Evolutionary conservation across 306 rosid species (phyloP).

Genomic region (Cucurbita ficifolia): DNA sequence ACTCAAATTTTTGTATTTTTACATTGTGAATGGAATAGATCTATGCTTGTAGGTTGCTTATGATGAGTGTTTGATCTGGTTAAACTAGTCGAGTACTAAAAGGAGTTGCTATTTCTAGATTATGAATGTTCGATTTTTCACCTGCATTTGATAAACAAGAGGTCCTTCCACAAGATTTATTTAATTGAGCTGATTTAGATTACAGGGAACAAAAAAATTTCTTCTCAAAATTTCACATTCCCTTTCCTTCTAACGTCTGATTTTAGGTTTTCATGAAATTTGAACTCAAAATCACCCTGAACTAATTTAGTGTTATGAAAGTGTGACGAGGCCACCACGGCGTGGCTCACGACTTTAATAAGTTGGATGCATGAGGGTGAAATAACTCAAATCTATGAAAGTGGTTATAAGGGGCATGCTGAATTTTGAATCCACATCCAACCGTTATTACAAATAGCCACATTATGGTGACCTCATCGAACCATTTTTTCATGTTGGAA

Average conservation of each 20-base stretch:
- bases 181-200: neutral
- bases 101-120: neutral
- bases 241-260: neutral
- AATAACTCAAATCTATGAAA: too few relatives aligned
- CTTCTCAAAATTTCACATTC: neutral
- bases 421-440: neutral
- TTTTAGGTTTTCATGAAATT: neutral
- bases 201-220: neutral
- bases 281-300: neutral
- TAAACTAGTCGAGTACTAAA: neutral
- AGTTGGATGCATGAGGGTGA: neutral
- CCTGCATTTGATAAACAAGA: neutral
- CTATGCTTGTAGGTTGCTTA: neutral
- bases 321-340: neutral
- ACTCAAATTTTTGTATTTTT: neutral
- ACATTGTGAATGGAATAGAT: neutral
- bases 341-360: too few relatives aligned
- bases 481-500: neutral
- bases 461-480: neutral
- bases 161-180: neutral
- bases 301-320: neutral
- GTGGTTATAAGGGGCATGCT: neutral
- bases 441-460: neutral
- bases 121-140: neutral
- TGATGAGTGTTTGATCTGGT: neutral